Evolutionary conservation across 2,329 filamentous ascomycete species (phyloP).

Genomic region (Sclerotinia borealis): DNA sequence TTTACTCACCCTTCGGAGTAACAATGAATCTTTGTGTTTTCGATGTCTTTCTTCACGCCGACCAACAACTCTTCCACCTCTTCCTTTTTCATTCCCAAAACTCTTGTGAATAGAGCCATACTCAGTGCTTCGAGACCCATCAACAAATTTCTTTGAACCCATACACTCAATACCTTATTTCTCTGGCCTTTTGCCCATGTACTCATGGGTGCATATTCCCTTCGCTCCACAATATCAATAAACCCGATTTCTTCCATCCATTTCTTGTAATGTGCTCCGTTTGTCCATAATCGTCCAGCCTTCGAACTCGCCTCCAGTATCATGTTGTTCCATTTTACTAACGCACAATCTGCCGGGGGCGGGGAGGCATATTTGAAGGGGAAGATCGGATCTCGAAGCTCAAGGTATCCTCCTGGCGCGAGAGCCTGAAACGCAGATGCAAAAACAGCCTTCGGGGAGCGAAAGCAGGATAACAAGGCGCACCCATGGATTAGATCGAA

Average conservation of each 20-base stretch:
- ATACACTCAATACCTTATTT: slow-evolving; percentile 24
- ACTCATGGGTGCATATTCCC: slow-evolving; percentile 25
- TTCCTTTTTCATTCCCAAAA: slow-evolving; percentile 24
- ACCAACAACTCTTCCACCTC: slow-evolving; percentile 26
- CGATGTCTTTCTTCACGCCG: slow-evolving; percentile 15
- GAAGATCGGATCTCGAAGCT: slow-evolving; percentile 6
- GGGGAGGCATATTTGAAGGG: slow-evolving; percentile 3
- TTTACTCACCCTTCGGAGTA: slow-evolving; percentile 7
- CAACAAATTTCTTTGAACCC: slow-evolving; percentile 21
- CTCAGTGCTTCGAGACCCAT: slow-evolving; percentile 18
- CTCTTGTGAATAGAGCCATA: slow-evolving; percentile 23
- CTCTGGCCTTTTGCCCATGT: slow-evolving; percentile 27
- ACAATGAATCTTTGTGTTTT: slow-evolving; percentile 13
- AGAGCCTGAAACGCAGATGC: neutral
- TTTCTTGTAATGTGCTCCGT: slow-evolving; percentile 16
- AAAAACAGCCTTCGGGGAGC: neutral
- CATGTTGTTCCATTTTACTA: slow-evolving; percentile 5
- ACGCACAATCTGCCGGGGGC: neutral
- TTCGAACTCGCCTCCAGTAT: slow-evolving; percentile 15
- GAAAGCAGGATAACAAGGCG: slow-evolving; percentile 1
- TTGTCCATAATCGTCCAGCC: slow-evolving; percentile 24
- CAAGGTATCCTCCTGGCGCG: slow-evolving; percentile 6
- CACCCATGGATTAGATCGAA: slow-evolving; percentile 8
- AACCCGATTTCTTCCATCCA: slow-evolving; percentile 30
- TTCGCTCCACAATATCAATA: slow-evolving; percentile 25